Base-by-base conservation (phyloP, 805 yeast species). In the Candida vaughaniae region DNA sequence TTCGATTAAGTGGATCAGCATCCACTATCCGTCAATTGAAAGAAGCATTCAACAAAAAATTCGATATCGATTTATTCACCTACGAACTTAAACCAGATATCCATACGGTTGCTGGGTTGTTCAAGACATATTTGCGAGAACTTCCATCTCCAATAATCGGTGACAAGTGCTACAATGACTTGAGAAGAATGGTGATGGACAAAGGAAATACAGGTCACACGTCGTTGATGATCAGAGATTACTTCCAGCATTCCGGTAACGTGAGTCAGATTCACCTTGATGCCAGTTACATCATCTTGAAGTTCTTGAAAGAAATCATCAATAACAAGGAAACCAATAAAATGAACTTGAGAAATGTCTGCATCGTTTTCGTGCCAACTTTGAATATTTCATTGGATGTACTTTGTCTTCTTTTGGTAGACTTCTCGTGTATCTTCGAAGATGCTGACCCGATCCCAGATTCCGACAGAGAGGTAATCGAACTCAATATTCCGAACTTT, bases 1-100 rank as follows among this genome's bases (percentile, higher is more conserved):
- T 93, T 66, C 71, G 99, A 43, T 66, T 89, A 39, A 86, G 90
- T 60, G 98, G 98, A 3, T 86, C 95, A 25, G 84, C 89, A 38
- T 74, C 88, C 1, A 72, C 82, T 35, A 87, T 86, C 26, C 77
- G 81, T 45, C 75, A 69, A 27, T 69, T 86, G 41, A 85, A 82
- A 50, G 85, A 77, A 31, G 69, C 64, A 31, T 91, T 85, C 64
- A 86, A 89, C 54, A 67, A 56, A 9, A 69, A 73, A 4, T 73
- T 75, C 39, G 96, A 90, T 55, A 66, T 85, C 30, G 88, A 86
- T 52, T 66, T 90, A 35, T 72, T 69, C 44, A 59, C 61, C 25
- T 45, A 75, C 17, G 56, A 59, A 0, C 56, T 70, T 23, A 60
- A 55, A 25, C 80, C 80, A 0, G 96, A 90, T 58, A 81, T 86